Conservation (phyloP, 768 basidiomycete species). For the Dacryopinax primogenitus region DNA sequence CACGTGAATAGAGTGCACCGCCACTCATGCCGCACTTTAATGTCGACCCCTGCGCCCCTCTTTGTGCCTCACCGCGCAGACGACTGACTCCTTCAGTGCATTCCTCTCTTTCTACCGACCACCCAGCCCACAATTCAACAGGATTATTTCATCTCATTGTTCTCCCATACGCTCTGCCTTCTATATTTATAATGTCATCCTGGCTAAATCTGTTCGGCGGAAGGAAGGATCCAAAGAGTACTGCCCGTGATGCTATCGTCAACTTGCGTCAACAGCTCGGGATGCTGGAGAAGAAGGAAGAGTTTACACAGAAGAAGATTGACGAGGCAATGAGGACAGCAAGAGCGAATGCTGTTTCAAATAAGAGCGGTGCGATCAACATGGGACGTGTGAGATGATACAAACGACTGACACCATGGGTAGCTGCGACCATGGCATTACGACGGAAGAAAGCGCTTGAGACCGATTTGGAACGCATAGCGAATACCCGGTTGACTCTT, state of each 20-base stretch:
- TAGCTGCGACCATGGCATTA: constrained; percentile 82
- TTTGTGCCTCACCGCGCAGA: no score
- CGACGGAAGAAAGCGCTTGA: constrained; percentile 89
- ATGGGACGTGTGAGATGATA: no score
- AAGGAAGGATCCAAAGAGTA: constrained; percentile 66
- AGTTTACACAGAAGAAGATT: constrained; percentile 89
- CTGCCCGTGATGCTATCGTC: constrained; percentile 87
- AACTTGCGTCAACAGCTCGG: constrained; percentile 82
- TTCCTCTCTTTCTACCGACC: neutral
- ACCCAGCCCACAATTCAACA: neutral
- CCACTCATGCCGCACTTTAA: no score
- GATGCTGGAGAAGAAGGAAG: constrained; percentile 99
- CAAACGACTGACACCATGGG: no score
- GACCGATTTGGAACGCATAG: constrained; percentile 69
- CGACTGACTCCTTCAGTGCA: no score
- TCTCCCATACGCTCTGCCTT: neutral
- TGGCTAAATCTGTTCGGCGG: constrained; percentile 84
- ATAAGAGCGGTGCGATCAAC: constrained; percentile 74
- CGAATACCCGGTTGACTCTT: constrained; percentile 75
- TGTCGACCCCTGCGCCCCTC: no score
- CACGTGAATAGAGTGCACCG: no score
- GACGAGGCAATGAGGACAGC: constrained; percentile 90
- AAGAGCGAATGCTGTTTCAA: constrained; percentile 79
- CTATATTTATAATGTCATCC: constrained; percentile 29
- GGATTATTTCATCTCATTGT: neutral